phyloP scores from a whole-genome alignment of 2,329 filamentous ascomycete genomes.

The Cytospora chrysosperma region DNA sequence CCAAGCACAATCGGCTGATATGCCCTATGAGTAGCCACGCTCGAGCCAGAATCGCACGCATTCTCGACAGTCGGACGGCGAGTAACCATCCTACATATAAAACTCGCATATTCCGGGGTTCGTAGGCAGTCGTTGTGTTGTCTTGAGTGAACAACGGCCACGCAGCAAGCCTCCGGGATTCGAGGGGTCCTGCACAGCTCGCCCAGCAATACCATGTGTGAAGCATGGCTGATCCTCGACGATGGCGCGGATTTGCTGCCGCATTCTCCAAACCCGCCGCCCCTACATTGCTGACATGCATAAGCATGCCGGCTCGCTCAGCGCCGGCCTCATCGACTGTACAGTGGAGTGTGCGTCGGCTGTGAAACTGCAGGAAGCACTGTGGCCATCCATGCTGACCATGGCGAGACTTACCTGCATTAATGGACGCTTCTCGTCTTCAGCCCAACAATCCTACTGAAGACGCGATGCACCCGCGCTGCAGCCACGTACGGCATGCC shows the following conservation, averaged over 20 bases:
- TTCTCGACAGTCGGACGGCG: background rate
- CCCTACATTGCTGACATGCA: background rate
- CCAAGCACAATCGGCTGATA: background rate
- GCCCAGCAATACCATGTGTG: background rate
- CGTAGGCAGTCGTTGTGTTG: background rate
- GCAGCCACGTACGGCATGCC: background rate
- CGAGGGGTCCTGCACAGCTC: background rate
- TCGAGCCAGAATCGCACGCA: background rate
- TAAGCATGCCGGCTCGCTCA: background rate
- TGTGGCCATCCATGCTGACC: background rate
- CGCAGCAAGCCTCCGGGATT: background rate
- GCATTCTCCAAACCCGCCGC: background rate
- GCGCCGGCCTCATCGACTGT: background rate
- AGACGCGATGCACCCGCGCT: background rate
- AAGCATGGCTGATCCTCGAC: background rate
- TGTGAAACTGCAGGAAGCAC: background rate
- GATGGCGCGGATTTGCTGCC: background rate
- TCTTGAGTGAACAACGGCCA: background rate
- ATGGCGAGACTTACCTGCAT: background rate
- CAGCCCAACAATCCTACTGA: background rate
- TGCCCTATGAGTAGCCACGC: background rate
- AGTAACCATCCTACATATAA: background rate
- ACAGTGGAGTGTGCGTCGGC: background rate
- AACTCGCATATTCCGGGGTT: background rate
- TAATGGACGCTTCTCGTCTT: background rate